Evolutionary conservation across 179 eudicot species (phyloP).

Genomic region (Beta macrorhiza): DNA sequence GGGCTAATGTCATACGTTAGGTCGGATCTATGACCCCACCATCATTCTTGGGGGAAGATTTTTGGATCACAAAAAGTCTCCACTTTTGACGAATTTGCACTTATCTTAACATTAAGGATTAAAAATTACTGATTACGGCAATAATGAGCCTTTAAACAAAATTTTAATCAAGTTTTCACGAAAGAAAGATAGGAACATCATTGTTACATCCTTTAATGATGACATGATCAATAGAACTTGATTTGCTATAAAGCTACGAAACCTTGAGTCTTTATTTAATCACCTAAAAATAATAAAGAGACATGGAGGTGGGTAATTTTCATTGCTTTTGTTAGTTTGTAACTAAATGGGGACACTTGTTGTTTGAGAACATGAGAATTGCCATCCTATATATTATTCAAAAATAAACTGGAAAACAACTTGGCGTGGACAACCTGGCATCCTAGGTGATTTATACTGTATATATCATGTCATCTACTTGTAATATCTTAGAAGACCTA

Average conservation of each 20-base stretch:
- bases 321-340: slow-evolving; percentile 7
- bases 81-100: slow-evolving; percentile 21
- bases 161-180: neutral
- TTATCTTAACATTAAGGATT: slow-evolving; percentile 7
- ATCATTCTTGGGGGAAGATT: neutral
- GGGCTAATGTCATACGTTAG: slow-evolving; percentile 33
- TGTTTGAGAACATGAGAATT: slow-evolving; percentile 31
- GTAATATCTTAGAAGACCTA: neutral
- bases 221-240: neutral
- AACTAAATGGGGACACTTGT: slow-evolving; percentile 42
- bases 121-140: slow-evolving; percentile 18
- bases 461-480: neutral
- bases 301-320: neutral
- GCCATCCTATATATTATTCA: slow-evolving; percentile 12
- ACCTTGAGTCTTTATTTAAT: neutral
- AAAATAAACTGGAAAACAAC: neutral
- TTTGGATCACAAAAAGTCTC: slow-evolving; percentile 21
- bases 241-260: neutral
- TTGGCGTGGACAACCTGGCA: neutral
- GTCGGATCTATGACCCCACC: slow-evolving; percentile 29
- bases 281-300: neutral
- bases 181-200: neutral
- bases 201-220: neutral
- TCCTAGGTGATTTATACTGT: neutral
- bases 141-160: slow-evolving; percentile 1